phyloP scores from a whole-genome alignment of 2,329 filamentous ascomycete genomes.

The Ophiostoma himal-ulmi region DNA sequence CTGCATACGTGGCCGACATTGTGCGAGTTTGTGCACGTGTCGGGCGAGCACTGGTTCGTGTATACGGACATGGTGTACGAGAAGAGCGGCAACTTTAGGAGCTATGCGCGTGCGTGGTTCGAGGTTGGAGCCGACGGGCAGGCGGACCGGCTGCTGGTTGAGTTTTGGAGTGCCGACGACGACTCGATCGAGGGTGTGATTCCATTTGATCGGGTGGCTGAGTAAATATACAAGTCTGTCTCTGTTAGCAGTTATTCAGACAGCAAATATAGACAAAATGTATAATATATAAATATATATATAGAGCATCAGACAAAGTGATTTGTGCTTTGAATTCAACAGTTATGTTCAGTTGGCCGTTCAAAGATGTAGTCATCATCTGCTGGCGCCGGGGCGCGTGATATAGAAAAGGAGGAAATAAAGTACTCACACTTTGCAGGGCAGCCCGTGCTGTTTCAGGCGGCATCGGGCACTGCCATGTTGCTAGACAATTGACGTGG shows the following conservation, averaged over 20 bases:
- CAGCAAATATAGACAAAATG: neutral
- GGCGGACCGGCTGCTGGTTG: conserved; percentile 31
- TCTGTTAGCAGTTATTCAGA: conserved; percentile 5
- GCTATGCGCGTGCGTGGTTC: conserved; percentile 34
- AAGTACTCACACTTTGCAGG: conserved; percentile 15
- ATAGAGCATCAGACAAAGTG: conserved; percentile 31
- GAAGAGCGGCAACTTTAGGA: conserved; percentile 28
- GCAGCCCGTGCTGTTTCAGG: neutral
- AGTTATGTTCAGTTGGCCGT: conserved; percentile 56
- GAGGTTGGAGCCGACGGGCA: conserved; percentile 30
- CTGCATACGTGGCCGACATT: conserved; percentile 33
- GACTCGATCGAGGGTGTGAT: conserved; percentile 31
- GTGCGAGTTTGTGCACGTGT: conserved; percentile 35
- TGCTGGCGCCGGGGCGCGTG: conserved; percentile 22
- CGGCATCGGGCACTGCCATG: neutral
- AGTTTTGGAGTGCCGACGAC: conserved; percentile 28
- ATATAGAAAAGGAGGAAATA: conserved; percentile 20
- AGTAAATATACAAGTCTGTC: neutral
- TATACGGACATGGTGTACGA: conserved; percentile 30
- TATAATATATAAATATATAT: neutral
- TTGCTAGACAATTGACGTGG: neutral
- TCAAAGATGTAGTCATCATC: conserved; percentile 56
- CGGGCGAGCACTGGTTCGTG: conserved; percentile 35
- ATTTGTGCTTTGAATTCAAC: conserved; percentile 41
- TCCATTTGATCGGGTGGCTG: conserved; percentile 29